A percentile compares a stretch with the other conserved stretches of the same genome.
phyloP scores from a whole-genome alignment of 1,139 yeast genomes.

The Debaryomyces fabryi region DNA sequence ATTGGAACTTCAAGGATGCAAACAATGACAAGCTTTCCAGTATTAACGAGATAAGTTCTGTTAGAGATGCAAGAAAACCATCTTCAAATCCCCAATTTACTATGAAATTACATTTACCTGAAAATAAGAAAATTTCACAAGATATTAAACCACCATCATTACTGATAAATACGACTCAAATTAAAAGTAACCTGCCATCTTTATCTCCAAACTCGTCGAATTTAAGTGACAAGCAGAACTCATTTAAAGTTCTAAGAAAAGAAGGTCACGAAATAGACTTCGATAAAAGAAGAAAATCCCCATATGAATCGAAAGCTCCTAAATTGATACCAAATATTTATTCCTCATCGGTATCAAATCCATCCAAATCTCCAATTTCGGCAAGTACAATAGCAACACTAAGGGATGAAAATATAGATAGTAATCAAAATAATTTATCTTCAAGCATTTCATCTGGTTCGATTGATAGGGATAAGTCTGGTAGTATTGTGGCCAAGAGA shows the following conservation, averaged over 20 bases:
- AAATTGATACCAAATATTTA: conserved; percentile 47
- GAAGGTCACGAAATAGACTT: conserved; percentile 74
- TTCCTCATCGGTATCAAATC: conserved; percentile 42
- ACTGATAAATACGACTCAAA: conserved; percentile 31
- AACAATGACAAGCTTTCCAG: conserved; percentile 22
- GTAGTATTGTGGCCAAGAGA: conserved; percentile 59
- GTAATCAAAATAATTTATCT: conserved; percentile 8
- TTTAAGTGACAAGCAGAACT: conserved; percentile 20
- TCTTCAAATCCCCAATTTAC: conserved; percentile 19
- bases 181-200: conserved; percentile 14
- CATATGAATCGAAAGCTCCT: conserved; percentile 55
- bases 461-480: conserved; percentile 19
- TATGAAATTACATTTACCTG: conserved; percentile 26
- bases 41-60: conserved; percentile 10
- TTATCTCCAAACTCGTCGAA: conserved; percentile 10
- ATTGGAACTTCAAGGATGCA: conserved; percentile 64
- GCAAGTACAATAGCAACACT: conserved; percentile 41
- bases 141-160: conserved; percentile 25
- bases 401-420: conserved; percentile 26
- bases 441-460: conserved; percentile 6
- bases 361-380: conserved; percentile 38
- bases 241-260: conserved; percentile 71
- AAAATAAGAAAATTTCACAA: conserved; percentile 18
- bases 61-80: not conserved
- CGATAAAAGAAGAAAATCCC: conserved; percentile 77